Evolutionary conservation across 2,329 filamentous ascomycete genomes (phyloP).

Genomic region (Escovopsis sp.): DNA sequence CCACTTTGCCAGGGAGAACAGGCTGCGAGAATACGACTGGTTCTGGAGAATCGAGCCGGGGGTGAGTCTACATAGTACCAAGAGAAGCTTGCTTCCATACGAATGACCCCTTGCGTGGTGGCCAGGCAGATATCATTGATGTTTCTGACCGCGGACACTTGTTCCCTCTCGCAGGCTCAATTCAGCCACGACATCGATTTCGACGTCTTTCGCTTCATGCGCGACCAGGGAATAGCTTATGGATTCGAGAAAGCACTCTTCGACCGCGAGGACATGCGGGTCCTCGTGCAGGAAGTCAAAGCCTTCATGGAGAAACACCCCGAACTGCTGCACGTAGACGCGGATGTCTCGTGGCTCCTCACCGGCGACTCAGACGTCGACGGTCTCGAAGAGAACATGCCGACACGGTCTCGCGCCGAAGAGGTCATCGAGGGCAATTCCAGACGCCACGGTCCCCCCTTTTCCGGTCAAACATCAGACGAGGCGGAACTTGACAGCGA

Average conservation of each 20-base stretch:
- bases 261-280: conserved; percentile 27
- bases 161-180: conserved; percentile 25
- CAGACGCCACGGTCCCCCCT: conserved; percentile 3
- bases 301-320: conserved; percentile 30
- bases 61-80: no score
- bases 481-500: conserved; percentile 3
- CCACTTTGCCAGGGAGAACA: conserved; percentile 65
- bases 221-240: conserved; percentile 69
- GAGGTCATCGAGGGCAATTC: conserved; percentile 11
- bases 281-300: conserved; percentile 30
- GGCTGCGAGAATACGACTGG: conserved; percentile 45
- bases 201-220: conserved; percentile 76
- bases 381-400: background rate
- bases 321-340: conserved; percentile 30
- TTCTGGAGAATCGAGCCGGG: conserved; percentile 48
- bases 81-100: no score
- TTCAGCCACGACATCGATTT: conserved; percentile 55
- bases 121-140: background rate
- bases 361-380: background rate
- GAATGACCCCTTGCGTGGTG: no score
- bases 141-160: background rate
- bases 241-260: conserved; percentile 42
- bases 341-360: conserved; percentile 35
- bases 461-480: conserved; percentile 6
- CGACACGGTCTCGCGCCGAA: background rate